These are phyloP conservation scores for Candida ascalaphidarum DNA, from an alignment of 805 yeast species.

Conservation along the genomic window DNA sequence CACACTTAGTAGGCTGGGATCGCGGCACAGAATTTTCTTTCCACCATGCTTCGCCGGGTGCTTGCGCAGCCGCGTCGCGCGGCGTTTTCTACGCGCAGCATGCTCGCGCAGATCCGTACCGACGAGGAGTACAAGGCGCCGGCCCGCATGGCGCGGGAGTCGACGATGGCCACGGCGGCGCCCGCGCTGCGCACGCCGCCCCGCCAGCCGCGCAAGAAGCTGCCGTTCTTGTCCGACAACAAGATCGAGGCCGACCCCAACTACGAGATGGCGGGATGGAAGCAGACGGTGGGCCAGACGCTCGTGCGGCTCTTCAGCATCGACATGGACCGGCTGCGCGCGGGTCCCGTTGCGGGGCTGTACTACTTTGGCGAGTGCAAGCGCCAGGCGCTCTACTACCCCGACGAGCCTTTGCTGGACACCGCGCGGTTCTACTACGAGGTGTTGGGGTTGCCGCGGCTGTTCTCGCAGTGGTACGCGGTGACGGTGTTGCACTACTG, in stretches of 20 bases:
- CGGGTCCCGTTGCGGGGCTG: slow-evolving; percentile 93
- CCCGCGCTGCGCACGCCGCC: too few relatives aligned
- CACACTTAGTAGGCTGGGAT: too few relatives aligned
- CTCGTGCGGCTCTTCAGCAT: slow-evolving; percentile 54
- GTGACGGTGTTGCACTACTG: slow-evolving; percentile 85
- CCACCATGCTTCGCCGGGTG: too few relatives aligned
- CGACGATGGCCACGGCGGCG: too few relatives aligned
- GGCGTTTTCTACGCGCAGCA: too few relatives aligned
- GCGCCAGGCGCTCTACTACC: slow-evolving; percentile 70
- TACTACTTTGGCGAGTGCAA: slow-evolving; percentile 82
- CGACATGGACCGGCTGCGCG: slow-evolving; percentile 87
- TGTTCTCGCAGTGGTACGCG: slow-evolving; percentile 96
- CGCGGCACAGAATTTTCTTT: too few relatives aligned
- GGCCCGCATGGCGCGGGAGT: too few relatives aligned
- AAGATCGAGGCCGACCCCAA: slow-evolving; percentile 27
- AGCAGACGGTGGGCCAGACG: slow-evolving; percentile 51
- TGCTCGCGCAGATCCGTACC: too few relatives aligned
- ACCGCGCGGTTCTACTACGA: slow-evolving; percentile 82
- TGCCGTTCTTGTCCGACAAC: slow-evolving; percentile 32
- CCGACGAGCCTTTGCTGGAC: slow-evolving; percentile 61
- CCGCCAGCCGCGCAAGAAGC: slow-evolving; percentile 24
- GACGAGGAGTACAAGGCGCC: too few relatives aligned
- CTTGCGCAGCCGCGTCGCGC: too few relatives aligned
- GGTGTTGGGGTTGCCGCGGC: slow-evolving; percentile 69
- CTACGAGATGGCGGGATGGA: slow-evolving; percentile 26